phyloP scores from a whole-genome alignment of 1,284 basidiomycete genomes.

The Meira miltonrushii region DNA sequence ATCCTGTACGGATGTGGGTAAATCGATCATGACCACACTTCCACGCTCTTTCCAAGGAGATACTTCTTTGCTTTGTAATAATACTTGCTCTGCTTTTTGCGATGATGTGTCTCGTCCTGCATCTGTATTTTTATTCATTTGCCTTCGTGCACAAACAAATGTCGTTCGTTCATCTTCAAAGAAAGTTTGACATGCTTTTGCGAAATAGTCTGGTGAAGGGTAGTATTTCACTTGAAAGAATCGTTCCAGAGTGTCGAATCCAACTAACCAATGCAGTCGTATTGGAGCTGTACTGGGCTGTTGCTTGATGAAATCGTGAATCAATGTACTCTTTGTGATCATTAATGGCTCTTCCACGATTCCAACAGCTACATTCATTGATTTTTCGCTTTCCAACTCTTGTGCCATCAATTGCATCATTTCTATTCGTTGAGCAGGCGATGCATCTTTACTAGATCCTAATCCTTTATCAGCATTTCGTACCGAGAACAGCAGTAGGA shows the following conservation, averaged over 20 bases:
- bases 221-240: slow-evolving; percentile 80
- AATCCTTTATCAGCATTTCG: slow-evolving; percentile 79
- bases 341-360: slow-evolving; percentile 84
- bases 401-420: slow-evolving; percentile 52
- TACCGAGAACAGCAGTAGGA: slow-evolving; percentile 75
- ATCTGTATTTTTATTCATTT: too few species aligned
- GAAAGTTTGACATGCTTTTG: slow-evolving; percentile 60
- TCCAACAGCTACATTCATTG: slow-evolving; percentile 67
- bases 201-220: slow-evolving; percentile 58
- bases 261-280: slow-evolving; percentile 66
- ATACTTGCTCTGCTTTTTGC: slow-evolving; percentile 34
- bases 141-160: slow-evolving; percentile 57
- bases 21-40: slow-evolving; percentile 8
- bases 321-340: slow-evolving; percentile 67
- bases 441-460: slow-evolving; percentile 63
- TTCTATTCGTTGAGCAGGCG: slow-evolving; percentile 38
- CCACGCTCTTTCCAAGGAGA: slow-evolving; percentile 4
- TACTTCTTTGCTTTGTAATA: slow-evolving; percentile 53
- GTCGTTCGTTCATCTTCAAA: slow-evolving; percentile 61
- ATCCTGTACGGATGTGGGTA: slow-evolving; percentile 3
- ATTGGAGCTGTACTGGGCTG: neutral
- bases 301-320: slow-evolving; percentile 57
- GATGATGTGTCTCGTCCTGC: neutral
- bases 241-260: slow-evolving; percentile 81
- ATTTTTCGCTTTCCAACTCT: slow-evolving; percentile 26